Conservation (phyloP, 1,139 yeast species). For the Kodamaea alishanica region DNA sequence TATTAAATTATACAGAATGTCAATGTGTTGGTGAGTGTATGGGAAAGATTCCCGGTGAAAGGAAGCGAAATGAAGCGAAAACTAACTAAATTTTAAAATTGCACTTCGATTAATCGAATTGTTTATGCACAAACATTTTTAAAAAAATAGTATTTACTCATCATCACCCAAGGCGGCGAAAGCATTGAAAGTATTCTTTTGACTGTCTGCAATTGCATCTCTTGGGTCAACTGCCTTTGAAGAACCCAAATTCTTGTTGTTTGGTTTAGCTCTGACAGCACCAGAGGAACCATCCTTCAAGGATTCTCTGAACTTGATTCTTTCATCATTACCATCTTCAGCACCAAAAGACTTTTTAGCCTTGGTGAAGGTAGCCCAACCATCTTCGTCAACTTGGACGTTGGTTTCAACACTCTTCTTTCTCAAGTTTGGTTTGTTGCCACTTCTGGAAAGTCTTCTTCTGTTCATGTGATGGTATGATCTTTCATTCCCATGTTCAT, state of each 20-base stretch:
- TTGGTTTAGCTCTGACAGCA: slow-evolving; percentile 57
- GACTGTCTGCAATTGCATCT: slow-evolving; percentile 66
- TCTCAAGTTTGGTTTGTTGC: slow-evolving; percentile 47
- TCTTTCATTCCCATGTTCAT: slow-evolving; percentile 47
- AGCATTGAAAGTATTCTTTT: slow-evolving; percentile 65
- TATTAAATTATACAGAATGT: slow-evolving; percentile 4
- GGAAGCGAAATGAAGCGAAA: no score
- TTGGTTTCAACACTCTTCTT: slow-evolving; percentile 54
- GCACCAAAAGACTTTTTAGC: slow-evolving; percentile 47
- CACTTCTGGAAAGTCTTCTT: slow-evolving; percentile 59
- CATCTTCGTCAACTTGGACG: slow-evolving; percentile 63
- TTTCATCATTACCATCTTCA: slow-evolving; percentile 47
- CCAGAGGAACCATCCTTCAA: slow-evolving; percentile 34
- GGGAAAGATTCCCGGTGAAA: no score
- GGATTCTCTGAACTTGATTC: slow-evolving; percentile 45
- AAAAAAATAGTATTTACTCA: slow-evolving; percentile 18
- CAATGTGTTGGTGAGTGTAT: background rate
- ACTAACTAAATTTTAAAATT: no score
- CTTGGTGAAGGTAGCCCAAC: slow-evolving; percentile 70
- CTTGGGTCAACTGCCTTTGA: slow-evolving; percentile 71
- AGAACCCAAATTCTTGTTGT: slow-evolving; percentile 69
- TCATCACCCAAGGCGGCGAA: slow-evolving; percentile 73
- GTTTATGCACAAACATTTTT: no score
- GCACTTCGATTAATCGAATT: no score
- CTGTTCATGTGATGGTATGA: slow-evolving; percentile 49